Conservation (phyloP, 2,329 filamentous ascomycete genomes). For the Pleurostoma richardsiae region DNA sequence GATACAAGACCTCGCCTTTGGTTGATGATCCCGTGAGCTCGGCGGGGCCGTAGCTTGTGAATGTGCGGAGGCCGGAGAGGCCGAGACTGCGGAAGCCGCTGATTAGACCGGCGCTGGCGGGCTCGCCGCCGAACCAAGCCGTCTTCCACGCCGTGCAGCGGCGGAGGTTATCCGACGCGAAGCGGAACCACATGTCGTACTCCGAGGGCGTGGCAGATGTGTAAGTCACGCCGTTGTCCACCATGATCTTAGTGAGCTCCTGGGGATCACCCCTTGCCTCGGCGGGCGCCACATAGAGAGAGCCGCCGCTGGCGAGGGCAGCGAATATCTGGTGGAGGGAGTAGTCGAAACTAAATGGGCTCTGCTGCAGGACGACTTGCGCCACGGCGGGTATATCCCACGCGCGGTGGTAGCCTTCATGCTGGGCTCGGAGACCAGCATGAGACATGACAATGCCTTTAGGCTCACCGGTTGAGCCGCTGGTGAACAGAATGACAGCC, state of each 20-base stretch:
- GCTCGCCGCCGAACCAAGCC: neutral
- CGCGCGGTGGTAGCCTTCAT: slow-evolving; percentile 13
- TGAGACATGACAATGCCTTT: slow-evolving; percentile 34
- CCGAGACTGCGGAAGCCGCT: neutral
- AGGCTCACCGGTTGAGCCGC: slow-evolving; percentile 25
- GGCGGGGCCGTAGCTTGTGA: slow-evolving; percentile 9
- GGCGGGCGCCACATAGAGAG: slow-evolving; percentile 18
- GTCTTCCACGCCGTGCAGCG: neutral
- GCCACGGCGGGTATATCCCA: slow-evolving; percentile 15
- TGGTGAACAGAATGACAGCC: slow-evolving; percentile 26
- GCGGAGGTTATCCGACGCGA: neutral
- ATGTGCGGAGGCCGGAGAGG: slow-evolving; percentile 2
- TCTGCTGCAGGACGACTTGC: slow-evolving; percentile 25
- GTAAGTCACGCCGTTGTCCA: slow-evolving; percentile 21
- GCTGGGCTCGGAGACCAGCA: slow-evolving; percentile 18
- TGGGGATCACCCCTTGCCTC: slow-evolving; percentile 22
- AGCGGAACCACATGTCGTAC: slow-evolving; percentile 18
- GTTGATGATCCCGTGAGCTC: slow-evolving; percentile 7
- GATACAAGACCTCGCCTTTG: neutral
- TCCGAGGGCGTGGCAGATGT: slow-evolving; percentile 32
- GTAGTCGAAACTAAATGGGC: slow-evolving; percentile 33
- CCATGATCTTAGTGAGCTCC: slow-evolving; percentile 24
- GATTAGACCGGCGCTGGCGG: neutral
- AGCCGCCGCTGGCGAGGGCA: slow-evolving; percentile 20
- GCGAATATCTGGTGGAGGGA: slow-evolving; percentile 22